Conservation (phyloP, 768 basidiomycete species). For the Trichaptum fuscoviolaceum region DNA sequence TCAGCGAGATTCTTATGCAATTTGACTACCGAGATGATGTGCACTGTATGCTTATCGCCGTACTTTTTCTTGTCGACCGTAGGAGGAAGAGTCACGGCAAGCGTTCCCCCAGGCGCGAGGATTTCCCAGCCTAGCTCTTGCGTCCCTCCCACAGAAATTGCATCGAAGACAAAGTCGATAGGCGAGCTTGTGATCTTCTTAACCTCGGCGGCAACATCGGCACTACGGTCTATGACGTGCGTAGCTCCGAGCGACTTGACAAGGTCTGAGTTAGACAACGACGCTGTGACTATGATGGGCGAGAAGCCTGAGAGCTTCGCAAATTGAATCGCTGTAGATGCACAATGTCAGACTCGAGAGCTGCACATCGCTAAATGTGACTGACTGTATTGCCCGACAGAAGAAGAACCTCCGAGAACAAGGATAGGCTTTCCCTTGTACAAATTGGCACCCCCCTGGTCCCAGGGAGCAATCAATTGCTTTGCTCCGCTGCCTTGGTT, state of each 20-base stretch:
- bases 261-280: constrained; percentile 9
- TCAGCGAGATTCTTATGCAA: too few species aligned
- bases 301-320: constrained; percentile 14
- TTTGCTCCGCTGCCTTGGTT: constrained; percentile 12
- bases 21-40: too few species aligned
- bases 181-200: too few species aligned
- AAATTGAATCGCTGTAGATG: constrained; percentile 14
- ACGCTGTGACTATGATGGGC: constrained; percentile 16
- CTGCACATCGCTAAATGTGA: neutral
- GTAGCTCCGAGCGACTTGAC: constrained; percentile 15
- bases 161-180: constrained; percentile 21
- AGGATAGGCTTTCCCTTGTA: constrained; percentile 16
- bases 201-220: too few species aligned
- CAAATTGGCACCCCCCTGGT: constrained; percentile 13
- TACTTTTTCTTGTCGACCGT: too few species aligned
- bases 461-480: constrained; percentile 16
- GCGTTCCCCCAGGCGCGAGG: constrained; percentile 33
- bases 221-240: constrained; percentile 12
- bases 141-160: constrained; percentile 31
- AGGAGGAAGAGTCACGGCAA: constrained; percentile 13
- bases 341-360: neutral
- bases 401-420: constrained; percentile 20
- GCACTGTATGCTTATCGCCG: too few species aligned
- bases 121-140: constrained; percentile 32
- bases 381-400: constrained; percentile 15